Percentiles rank a stretch among this genome's conserved stretches.
Conservation (phyloP, 345 rosid genomes). For the Ricinus communis region DNA sequence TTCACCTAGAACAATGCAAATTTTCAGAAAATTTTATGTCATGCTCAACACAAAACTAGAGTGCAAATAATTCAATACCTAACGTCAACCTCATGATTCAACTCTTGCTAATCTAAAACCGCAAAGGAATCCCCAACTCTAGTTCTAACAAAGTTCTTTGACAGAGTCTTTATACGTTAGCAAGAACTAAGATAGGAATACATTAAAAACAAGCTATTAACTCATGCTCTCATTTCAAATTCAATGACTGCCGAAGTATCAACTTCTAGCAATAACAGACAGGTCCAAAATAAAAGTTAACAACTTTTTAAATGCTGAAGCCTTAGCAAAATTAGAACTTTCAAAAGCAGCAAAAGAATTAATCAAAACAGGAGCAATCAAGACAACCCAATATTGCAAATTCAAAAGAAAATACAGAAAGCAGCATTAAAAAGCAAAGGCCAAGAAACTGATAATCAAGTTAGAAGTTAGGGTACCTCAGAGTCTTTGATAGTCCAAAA, state of each 20-base stretch:
- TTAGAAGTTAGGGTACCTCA: constrained; percentile 22
- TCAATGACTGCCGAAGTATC: background rate
- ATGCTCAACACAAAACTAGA: background rate
- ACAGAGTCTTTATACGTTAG: no score
- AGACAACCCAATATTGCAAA: constrained; percentile 4
- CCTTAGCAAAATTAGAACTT: background rate
- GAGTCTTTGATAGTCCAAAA: background rate
- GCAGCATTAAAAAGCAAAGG: constrained; percentile 9
- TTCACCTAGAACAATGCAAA: background rate
- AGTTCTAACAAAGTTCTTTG: background rate
- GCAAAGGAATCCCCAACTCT: background rate
- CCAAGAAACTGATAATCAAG: constrained; percentile 12
- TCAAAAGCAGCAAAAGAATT: background rate
- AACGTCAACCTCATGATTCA: background rate
- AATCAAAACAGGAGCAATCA: background rate
- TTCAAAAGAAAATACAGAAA: background rate
- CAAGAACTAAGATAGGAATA: no score
- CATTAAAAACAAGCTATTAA: no score
- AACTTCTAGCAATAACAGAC: background rate
- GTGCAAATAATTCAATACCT: background rate
- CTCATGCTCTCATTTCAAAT: background rate
- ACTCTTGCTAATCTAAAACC: background rate
- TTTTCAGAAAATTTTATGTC: background rate
- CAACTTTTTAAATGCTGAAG: no score
- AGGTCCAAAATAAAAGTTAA: background rate